Conservation (phyloP, 2,329 filamentous ascomycete species). For the Arthrobotrys conoides region DNA sequence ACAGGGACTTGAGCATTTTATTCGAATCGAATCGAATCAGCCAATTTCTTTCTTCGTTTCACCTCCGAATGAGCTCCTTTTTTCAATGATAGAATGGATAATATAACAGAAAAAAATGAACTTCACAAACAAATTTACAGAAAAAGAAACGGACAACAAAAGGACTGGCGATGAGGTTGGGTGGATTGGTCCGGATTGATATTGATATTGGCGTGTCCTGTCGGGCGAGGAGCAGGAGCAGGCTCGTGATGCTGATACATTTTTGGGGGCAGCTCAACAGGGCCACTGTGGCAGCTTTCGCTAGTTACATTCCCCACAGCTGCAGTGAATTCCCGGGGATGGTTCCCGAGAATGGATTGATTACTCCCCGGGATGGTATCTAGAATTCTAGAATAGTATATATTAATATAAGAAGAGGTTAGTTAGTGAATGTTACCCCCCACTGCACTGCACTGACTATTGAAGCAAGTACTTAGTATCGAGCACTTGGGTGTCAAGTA, state of each 20-base stretch:
- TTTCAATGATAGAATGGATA: background rate
- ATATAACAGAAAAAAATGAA: background rate
- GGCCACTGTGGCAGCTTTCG: conserved; percentile 50
- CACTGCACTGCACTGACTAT: background rate
- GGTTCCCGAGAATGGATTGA: too few species aligned
- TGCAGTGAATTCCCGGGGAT: too few species aligned
- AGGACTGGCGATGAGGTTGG: conserved; percentile 13
- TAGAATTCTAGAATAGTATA: too few species aligned
- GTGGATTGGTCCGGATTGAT: background rate
- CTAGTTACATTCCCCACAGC: background rate
- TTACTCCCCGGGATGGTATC: too few species aligned
- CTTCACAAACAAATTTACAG: background rate
- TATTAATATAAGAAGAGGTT: too few species aligned
- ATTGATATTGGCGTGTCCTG: background rate
- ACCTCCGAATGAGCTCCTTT: background rate
- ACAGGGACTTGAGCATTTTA: conserved; percentile 50
- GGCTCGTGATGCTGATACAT: conserved; percentile 47
- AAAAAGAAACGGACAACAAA: background rate
- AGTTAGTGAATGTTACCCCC: too few species aligned
- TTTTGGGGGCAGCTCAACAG: background rate
- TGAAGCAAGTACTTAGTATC: background rate
- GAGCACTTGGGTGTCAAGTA: too few species aligned
- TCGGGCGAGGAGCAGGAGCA: conserved; percentile 27
- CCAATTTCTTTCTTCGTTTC: background rate
- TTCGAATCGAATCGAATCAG: background rate